Base-by-base conservation (phyloP, 2,329 filamentous ascomycete genomes). In the Sporothrix sp. region DNA sequence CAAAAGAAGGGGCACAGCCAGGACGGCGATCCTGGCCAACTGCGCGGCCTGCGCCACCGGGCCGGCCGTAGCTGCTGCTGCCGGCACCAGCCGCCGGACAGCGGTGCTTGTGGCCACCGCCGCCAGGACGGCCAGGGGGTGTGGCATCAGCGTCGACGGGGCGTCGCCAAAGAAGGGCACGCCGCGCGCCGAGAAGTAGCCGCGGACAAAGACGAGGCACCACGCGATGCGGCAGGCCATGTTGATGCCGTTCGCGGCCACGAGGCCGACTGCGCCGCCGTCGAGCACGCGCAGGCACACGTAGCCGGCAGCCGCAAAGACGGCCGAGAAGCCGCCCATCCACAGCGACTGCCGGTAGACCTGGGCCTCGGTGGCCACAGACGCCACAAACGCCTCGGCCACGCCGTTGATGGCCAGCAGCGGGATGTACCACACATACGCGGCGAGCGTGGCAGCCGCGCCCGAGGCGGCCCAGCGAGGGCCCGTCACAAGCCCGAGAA, bases 381-480 rank as follows among this genome's bases (percentile, higher is more conserved):
- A 88, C 1, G 90, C 84, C 14, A 97, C 90, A 60, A 98, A 97
- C 0, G 89, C 87, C 68, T 98, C 93, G 2, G 85, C 81, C 20
- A 97, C 79, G 47, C 93, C 93, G 62, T 98, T 98, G 59, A 95
- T 70, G 3, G 91, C 93, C 4, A 97, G 76, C 23, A 97, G 81
- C 0, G 93, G 93, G 53, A 98, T 87, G 68, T 95, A 97, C 66
- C 88, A 89, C 69, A 87, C 90, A 66, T 96, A 98, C 0, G 76
- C 76, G 0, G 83, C 81, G 7, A 98, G 74, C 3, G 93, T 83
- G 8, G 52, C 55, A 35, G 51, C 54, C 2, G 54, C 56, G 38
- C 84, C 84, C 0, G 84, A 82, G 3, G 72, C 73, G 0, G 80
- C 74, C 93, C 93, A 98, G 51, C 75, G 78, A 0, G 74, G 71